Evolutionary conservation across 345 rosid genomes (phyloP), one percentile per base, ranked within the genome.

Genomic region (Euphorbia lathyris): DNA sequence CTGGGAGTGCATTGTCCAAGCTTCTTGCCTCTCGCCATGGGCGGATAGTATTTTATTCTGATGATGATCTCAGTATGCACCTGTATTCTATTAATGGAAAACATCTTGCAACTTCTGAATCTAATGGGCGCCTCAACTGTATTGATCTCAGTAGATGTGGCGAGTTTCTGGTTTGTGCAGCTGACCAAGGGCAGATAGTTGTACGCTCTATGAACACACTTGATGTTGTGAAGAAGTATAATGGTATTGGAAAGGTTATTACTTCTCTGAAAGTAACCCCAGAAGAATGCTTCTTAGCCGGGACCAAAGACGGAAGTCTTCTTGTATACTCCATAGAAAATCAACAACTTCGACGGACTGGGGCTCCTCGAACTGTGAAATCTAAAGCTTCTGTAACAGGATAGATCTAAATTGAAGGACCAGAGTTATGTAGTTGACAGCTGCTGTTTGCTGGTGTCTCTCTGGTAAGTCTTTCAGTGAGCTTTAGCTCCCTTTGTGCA

Each of bases 241-340:
- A 43, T 45, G 97, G 97, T 69, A 85, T 87, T 23, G 98, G 97
- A 67, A 94, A 90, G 82, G 75, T 86, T 56, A 91, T 89, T 53
- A 91, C 95, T 9, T 84, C 95, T 73, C 77, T 94, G 22, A 83
- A 81, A 30, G 97, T 94, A 63, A 94, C 97, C 40, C 89, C 82
- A 45, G 96, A 94, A 78, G 96, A 94, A 63, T 91, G 98, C 80
- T 88, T 94, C 86, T 78, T 94, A 80, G 96, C 96, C 27, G 98
- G 98, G 69, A 89, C 96, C 45, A 94, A 88, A 85, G 98, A 94
- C 72, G 98, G 98, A 74, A 78, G 67, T 80, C 86, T 93, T 83
- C 96, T 93, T 71, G 93, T 93, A 42, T 93, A 93, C 77, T 91
- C 97, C 0, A 89, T 93, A 64, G 97, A 94, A 75, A 91, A 86